Evolutionary conservation across 1,284 basidiomycete genomes (phyloP).

Genomic region (Polyporus tsugae): DNA sequence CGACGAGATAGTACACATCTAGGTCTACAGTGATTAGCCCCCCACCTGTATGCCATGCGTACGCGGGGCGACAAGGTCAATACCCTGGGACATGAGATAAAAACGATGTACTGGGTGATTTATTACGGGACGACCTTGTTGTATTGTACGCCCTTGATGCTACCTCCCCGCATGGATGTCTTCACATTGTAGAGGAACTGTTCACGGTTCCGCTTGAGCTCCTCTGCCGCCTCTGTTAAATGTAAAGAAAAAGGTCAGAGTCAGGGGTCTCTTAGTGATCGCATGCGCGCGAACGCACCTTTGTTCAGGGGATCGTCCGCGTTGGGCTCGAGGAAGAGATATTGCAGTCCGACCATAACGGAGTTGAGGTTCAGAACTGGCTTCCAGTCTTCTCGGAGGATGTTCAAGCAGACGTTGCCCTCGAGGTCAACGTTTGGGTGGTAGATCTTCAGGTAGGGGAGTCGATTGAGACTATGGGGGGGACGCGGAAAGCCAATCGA

Average conservation of each 20-base stretch:
- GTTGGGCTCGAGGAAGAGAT: slow-evolving; percentile 98
- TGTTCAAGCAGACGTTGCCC: slow-evolving; percentile 97
- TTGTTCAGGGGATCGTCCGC: slow-evolving; percentile 99
- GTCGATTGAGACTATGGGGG: neutral
- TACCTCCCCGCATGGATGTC: slow-evolving; percentile 81
- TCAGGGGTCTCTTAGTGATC: neutral
- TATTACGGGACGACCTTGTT: slow-evolving; percentile 72
- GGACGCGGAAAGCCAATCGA: slow-evolving; percentile 4
- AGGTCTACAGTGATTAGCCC: slow-evolving; percentile 27
- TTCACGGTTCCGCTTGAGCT: slow-evolving; percentile 86
- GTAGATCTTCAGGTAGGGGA: slow-evolving; percentile 79
- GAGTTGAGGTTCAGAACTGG: slow-evolving; percentile 97
- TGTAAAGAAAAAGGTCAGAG: slow-evolving; percentile 9
- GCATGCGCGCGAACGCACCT: slow-evolving; percentile 60
- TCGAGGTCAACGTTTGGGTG: slow-evolving; percentile 99
- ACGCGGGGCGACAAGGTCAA: slow-evolving; percentile 6
- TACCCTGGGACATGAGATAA: neutral
- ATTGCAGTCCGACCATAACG: slow-evolving; percentile 97
- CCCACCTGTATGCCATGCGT: slow-evolving; percentile 19
- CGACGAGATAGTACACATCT: slow-evolving; percentile 36
- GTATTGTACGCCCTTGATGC: slow-evolving; percentile 80
- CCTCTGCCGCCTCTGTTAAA: slow-evolving; percentile 89
- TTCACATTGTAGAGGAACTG: slow-evolving; percentile 86
- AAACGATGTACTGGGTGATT: slow-evolving; percentile 17
- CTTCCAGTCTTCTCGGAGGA: slow-evolving; percentile 99